Percentiles rank a stretch among this genome's conserved stretches.
Evolutionary conservation across 208 protist species (phyloP).

Genomic region (Trypanosoma vivax): DNA sequence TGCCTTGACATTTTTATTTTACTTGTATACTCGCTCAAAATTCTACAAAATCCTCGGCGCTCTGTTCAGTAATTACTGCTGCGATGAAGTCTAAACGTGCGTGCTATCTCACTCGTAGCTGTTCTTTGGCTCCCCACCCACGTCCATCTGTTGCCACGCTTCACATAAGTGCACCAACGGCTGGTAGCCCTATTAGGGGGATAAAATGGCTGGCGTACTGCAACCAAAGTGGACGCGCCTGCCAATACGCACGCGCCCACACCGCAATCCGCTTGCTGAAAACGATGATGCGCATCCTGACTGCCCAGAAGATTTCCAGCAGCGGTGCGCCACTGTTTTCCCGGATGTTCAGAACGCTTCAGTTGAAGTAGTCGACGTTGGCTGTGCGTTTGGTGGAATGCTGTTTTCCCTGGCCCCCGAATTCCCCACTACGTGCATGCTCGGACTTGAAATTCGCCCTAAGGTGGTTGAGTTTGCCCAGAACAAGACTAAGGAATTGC

Average conservation of each 20-base stretch:
- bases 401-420: constrained; percentile 82
- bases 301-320: constrained; percentile 54
- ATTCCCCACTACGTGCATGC: constrained; percentile 90
- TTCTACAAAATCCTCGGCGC: too few relatives aligned
- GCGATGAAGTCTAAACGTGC: too few relatives aligned
- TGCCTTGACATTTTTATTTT: too few relatives aligned
- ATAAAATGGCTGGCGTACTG: constrained; percentile 10
- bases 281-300: constrained; percentile 84
- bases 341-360: constrained; percentile 23
- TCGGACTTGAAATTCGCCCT: constrained; percentile 96
- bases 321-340: constrained; percentile 35
- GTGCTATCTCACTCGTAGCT: too few relatives aligned
- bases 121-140: too few relatives aligned
- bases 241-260: constrained; percentile 86
- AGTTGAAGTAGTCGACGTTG: constrained; percentile 92
- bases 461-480: constrained; percentile 93
- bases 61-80: too few relatives aligned
- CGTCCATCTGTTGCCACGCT: too few relatives aligned
- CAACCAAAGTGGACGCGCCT: constrained; percentile 78
- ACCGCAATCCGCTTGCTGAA: constrained; percentile 90
- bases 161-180: too few relatives aligned
- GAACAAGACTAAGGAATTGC: constrained; percentile 52
- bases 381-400: constrained; percentile 97
- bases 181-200: neutral
- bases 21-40: too few relatives aligned